These are phyloP conservation scores for Protea cynaroides DNA, from an alignment of 164 flowering plant genomes.

Conservation along the genomic window DNA sequence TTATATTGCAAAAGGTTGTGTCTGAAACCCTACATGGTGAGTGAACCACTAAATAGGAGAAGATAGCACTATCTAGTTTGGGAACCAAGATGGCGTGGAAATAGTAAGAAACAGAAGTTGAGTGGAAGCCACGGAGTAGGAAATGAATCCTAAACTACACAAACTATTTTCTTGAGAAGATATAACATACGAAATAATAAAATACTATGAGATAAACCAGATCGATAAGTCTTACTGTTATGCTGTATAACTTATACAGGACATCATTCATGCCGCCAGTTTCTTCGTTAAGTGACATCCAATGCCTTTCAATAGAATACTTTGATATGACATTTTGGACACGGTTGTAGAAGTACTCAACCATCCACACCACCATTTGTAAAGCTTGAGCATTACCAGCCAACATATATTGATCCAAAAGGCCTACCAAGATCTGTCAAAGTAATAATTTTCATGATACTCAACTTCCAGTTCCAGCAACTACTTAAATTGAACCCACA, in stretches of 20 bases:
- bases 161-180: neutral
- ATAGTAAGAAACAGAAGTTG: neutral
- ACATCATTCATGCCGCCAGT: conserved; percentile 98
- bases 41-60: too few relatives aligned
- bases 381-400: conserved; percentile 61
- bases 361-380: conserved; percentile 72
- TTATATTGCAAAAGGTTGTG: too few relatives aligned
- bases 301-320: conserved; percentile 60
- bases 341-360: conserved; percentile 72
- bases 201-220: neutral
- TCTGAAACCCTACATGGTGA: too few relatives aligned
- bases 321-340: conserved; percentile 67
- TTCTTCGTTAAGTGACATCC: conserved; percentile 76
- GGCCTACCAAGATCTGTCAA: conserved; percentile 83
- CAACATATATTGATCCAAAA: conserved; percentile 74
- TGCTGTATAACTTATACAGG: conserved; percentile 59
- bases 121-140: neutral
- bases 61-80: too few relatives aligned
- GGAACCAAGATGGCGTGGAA: neutral
- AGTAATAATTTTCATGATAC: neutral
- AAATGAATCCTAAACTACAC: neutral
- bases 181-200: neutral
- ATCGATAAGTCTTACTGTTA: conserved; percentile 39
- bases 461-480: neutral
- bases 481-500: neutral